Base-by-base conservation (phyloP, 2,329 filamentous ascomycete species). In the Thyridium curvatum region DNA sequence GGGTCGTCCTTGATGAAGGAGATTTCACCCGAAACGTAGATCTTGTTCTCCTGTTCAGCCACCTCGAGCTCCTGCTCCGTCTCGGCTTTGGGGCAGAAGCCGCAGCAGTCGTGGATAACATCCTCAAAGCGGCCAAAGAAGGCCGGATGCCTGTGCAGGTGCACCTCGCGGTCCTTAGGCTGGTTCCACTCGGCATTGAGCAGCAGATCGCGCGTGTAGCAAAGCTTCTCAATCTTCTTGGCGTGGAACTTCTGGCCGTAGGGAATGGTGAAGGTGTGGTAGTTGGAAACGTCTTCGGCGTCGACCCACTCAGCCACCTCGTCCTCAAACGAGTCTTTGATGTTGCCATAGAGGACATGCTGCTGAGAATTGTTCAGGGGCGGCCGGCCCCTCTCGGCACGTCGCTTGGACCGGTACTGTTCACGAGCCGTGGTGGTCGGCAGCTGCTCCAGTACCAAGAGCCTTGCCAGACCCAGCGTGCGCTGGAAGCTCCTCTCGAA, bases 121-220 rank as follows among this genome's bases (percentile, higher is more conserved):
- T 93, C 83, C 40, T 82, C 68, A 5, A 83, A 78, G 21, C 78
- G 74, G 1, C 88, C 87, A 51, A 94, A 91, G 58, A 94, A 94
- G 12, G 84, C 86, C 3, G 88, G 87, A 51, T 94, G 88, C 2
- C 88, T 77, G 60, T 94, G 88, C 5, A 94, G 68, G 44, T 86
- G 78, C 2, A 90, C 82, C 18, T 81, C 68, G n/a, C 87, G 76
- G 32, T 88, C 81, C 44, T 86, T 79, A 1, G 74, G 69, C 46
- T 83, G 79, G 50, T 93, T 94, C 87, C 88, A 94, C 54, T 94
- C 86, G 0, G 85, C 85, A 50, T 94, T 93, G 14, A 94, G 73
- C 8, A 94, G 69, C 14, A 94, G 59, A 54, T 94, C 88, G 46
- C 86, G 83, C 2, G 83, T 86, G 53, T 87, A 94, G 33, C 89